Base-by-base conservation (phyloP, 2,329 filamentous ascomycete species). In the Fusarium sulawesiense region DNA sequence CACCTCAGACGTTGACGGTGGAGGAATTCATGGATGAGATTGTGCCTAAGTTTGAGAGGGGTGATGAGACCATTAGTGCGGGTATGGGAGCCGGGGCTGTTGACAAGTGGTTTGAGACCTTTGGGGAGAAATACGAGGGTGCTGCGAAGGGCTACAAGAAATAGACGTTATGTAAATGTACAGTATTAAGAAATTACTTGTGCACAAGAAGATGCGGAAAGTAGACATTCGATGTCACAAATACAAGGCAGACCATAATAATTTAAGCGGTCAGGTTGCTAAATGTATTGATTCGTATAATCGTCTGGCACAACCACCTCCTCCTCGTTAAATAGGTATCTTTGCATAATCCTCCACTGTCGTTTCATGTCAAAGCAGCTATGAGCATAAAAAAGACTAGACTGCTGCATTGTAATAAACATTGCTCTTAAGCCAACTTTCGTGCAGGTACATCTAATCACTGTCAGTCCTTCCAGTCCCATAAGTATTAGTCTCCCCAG, bases 21-120 rank as follows among this genome's bases (percentile, higher is more conserved):
- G 83, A 86, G 1, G 86, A 89, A 75, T 89, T 88, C 65, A 85
- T 87, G 78, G 76, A 81, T 7, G 82, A 85, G 54, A 77, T 87
- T 3, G 67, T 76, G 2, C 71, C 73, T 47, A 83, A 82, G 64
- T 79, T 84, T 77, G 82, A 85, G 73, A 76, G 74, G 2, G 86
- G 84, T 0, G 79, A 83, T 10, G 84, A 86, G 54, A 83, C 81
- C 4, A 85, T 88, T 62, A 77, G 77, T 9, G 84, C 85, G 1
- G 86, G 86, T 0, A 77, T 78, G 71, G 80, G 77, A 67, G 55
- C 71, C 4, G 48, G 41, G 0, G 58, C 86, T 21, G 78, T 86
- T 5, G 77, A 80, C 2, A 78, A 74, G 27, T 87, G 85, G 84
- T 82, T 82, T 72, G 71, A 71, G 2, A 74, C 76, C 2, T 80